Percentiles rank a stretch among this genome's conserved stretches.
Evolutionary conservation across 2,329 filamentous ascomycete species (phyloP).

Genomic region (Trichoderma harzianum): DNA sequence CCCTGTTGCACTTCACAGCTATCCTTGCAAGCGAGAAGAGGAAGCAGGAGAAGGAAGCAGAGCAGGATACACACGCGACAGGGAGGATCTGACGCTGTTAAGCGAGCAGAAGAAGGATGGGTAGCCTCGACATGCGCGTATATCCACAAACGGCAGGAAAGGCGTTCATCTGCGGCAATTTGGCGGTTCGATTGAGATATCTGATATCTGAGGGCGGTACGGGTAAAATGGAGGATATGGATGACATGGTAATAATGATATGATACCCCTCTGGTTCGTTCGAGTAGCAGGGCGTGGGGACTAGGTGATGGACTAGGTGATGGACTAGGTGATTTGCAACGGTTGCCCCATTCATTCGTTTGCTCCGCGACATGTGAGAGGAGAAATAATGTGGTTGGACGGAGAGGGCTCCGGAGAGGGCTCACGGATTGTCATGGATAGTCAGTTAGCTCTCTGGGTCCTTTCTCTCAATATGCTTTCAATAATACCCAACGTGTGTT

Average conservation of each 20-base stretch:
- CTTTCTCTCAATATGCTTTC: not conserved
- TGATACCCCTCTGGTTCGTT: constrained; percentile 16
- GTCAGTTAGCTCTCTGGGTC: not conserved
- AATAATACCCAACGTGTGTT: not conserved
- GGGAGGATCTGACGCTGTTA: not conserved
- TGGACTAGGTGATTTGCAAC: not conserved
- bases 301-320: not conserved
- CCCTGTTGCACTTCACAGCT: not conserved
- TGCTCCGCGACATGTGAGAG: not conserved
- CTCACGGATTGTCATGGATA: not conserved
- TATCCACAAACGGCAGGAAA: not conserved
- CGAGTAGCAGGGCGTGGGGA: not conserved
- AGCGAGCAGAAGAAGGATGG: not conserved
- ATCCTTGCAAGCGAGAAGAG: not conserved
- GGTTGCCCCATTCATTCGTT: not conserved
- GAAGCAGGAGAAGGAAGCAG: not conserved
- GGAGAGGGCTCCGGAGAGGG: not conserved
- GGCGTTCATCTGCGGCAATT: constrained; percentile 1
- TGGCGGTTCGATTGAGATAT: not conserved
- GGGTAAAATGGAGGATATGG: not conserved
- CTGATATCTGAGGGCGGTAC: not conserved
- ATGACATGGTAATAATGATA: not conserved
- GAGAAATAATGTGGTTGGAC: not conserved
- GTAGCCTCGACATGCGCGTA: not conserved
- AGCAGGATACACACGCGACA: not conserved